phyloP scores from a whole-genome alignment of 2,329 filamentous ascomycete species.

The Aureobasidium sp. region DNA sequence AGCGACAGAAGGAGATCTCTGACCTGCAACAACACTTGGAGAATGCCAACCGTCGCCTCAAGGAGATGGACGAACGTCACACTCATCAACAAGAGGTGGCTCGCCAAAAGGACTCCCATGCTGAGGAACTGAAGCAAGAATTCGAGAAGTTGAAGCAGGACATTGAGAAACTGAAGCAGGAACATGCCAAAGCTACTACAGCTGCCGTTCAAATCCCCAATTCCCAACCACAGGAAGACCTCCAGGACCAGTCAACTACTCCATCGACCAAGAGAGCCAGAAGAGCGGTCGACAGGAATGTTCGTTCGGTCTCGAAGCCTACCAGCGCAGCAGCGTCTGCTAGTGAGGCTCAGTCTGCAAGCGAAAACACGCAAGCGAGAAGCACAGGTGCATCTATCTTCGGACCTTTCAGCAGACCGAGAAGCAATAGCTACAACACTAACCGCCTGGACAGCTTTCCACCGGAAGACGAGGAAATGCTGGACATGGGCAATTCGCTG shows the following conservation, averaged over 20 bases:
- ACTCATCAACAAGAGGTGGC: background rate
- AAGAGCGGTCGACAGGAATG: background rate
- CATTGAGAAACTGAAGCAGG: background rate
- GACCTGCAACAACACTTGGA: background rate
- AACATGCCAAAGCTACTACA: background rate
- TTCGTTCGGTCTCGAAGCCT: background rate
- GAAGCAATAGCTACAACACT: background rate
- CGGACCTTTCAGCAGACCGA: background rate
- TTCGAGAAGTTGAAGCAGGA: background rate
- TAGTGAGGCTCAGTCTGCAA: background rate
- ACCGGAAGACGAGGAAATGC: constrained; percentile 7
- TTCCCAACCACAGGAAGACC: background rate
- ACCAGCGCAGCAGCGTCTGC: background rate
- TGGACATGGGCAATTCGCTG: background rate
- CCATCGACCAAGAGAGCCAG: background rate
- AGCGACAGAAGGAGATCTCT: background rate
- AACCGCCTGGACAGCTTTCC: background rate
- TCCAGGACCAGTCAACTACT: background rate
- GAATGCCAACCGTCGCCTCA: background rate
- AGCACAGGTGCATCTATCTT: background rate
- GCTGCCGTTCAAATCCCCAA: background rate
- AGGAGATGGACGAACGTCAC: background rate
- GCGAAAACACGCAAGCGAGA: background rate
- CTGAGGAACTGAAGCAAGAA: background rate
- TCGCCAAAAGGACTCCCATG: background rate